Evolutionary conservation across 805 yeast species (phyloP).

Genomic region (Sugiyamaella smithiae): DNA sequence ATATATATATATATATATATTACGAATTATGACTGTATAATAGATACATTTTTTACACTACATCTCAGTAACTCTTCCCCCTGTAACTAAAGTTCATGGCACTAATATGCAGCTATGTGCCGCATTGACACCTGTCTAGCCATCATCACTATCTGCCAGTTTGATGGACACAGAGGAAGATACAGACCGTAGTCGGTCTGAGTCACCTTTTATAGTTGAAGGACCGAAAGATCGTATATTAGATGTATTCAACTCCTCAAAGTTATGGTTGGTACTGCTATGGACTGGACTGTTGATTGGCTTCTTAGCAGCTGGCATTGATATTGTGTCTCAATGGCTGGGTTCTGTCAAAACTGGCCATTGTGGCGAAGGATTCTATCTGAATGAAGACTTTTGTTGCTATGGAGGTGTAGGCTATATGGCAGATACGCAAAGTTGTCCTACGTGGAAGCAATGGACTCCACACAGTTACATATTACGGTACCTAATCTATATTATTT

Average conservation of each 20-base stretch:
- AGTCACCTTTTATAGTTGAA: background rate
- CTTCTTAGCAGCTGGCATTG: slow-evolving; percentile 70
- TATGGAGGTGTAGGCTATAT: slow-evolving; percentile 47
- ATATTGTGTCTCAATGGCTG: slow-evolving; percentile 77
- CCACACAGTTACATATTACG: slow-evolving; percentile 34
- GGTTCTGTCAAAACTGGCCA: slow-evolving; percentile 72
- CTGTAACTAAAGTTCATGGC: too few species aligned
- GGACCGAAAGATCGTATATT: background rate
- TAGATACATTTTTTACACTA: too few species aligned
- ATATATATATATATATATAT: slow-evolving; percentile 1
- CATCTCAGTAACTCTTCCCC: too few species aligned
- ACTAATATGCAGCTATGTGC: too few species aligned
- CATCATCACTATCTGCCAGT: too few species aligned
- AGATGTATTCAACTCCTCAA: slow-evolving; percentile 2
- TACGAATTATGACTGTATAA: slow-evolving; percentile 6
- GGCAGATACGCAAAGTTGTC: slow-evolving; percentile 36
- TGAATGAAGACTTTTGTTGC: slow-evolving; percentile 73
- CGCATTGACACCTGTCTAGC: too few species aligned
- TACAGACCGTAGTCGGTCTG: too few species aligned
- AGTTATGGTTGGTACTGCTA: slow-evolving; percentile 64
- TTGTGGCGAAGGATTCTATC: slow-evolving; percentile 61
- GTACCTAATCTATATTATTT: slow-evolving; percentile 38
- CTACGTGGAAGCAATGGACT: slow-evolving; percentile 37
- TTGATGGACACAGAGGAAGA: too few species aligned
- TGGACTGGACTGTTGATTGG: slow-evolving; percentile 74